Evolutionary conservation across 1,139 yeast genomes (phyloP), one percentile per base, ranked within the genome.

Genomic region (Yamadazyma oceani): DNA sequence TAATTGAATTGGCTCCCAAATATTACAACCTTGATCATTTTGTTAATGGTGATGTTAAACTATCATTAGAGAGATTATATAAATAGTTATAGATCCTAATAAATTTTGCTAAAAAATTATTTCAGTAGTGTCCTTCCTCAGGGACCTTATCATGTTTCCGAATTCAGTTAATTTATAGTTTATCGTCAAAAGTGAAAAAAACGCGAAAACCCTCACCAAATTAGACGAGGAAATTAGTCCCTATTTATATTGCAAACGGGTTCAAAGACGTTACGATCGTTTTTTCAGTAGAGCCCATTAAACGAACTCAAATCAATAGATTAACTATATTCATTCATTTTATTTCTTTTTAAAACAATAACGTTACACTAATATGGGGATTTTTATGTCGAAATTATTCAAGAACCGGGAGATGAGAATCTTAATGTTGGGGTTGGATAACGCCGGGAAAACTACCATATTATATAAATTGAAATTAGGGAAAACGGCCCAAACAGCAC

Each of bases 341-440:
- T 19, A 19, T 19, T n/a, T n/a, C n/a, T n/a, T n/a, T 11, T 24
- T 24, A 13, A 6, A n/a, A 13, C n/a, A 11, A 24, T 11, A 11
- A 24, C n/a, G 5, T 6, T 24, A 11, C 5, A 5, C 11, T 11
- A 45, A 17, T 29, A 45, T 45, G 49, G 49, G 49, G 31, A 31
- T 37, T 25, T 40, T 45, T 32, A 35, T 45, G 62, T 71, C 77
- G 28, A 68, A 64, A 54, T 48, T 71, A 44, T 71, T 71, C 51
- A 87, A 86, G 57, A 95, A 87, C 55, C 72, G 75, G 41, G 81
- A 76, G 57, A 69, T 75, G 72, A 67, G 94, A 58, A 83, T 89
- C 57, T 74, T 89, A 50, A 88, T 89, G 96, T 75, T 89, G 47
- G 97, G 97, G 12, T 73, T 89, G 46, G 96, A 88, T 59, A 87